Conservation (phyloP, 2,329 filamentous ascomycete genomes). For the Calonectria pteridis region DNA sequence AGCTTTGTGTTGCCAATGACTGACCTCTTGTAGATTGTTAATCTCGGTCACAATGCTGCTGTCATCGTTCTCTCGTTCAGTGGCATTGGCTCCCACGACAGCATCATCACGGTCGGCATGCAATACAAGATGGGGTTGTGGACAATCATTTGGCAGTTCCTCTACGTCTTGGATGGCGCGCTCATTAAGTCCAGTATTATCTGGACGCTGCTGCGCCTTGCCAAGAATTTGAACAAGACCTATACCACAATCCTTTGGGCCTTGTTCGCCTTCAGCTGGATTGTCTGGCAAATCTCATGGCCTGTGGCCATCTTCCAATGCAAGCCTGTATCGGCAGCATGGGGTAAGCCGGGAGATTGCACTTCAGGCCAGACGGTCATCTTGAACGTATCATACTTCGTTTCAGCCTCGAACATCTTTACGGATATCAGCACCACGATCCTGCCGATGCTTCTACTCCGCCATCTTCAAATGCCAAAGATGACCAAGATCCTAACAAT, state of each 20-base stretch:
- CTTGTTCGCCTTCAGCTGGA: conserved; percentile 30
- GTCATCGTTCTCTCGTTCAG: conserved; percentile 25
- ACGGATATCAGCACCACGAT: conserved; percentile 29
- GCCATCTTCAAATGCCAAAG: conserved; percentile 30
- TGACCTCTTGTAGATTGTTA: conserved; percentile 24
- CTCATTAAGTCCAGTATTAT: conserved; percentile 35
- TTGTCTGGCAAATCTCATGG: conserved; percentile 35
- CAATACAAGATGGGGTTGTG: conserved; percentile 33
- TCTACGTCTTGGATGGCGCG: conserved; percentile 31
- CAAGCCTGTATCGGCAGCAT: conserved; percentile 35
- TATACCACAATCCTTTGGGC: conserved; percentile 18
- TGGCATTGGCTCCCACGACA: conserved; percentile 30
- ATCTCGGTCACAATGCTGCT: conserved; percentile 29
- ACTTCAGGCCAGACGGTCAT: conserved; percentile 29
- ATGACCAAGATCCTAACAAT: conserved; percentile 31
- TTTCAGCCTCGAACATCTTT: conserved; percentile 34
- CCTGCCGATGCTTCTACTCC: conserved; percentile 28
- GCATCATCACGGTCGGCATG: conserved; percentile 33
- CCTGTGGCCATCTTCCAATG: conserved; percentile 39
- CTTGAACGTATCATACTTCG: conserved; percentile 30
- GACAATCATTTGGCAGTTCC: conserved; percentile 36
- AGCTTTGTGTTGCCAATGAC: background rate
- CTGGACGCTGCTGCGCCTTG: conserved; percentile 32
- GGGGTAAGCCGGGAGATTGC: conserved; percentile 32
- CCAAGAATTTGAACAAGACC: conserved; percentile 26